phyloP scores from a whole-genome alignment of 371 early-diverging fungal species.

The Syncephalastrum sp. region DNA sequence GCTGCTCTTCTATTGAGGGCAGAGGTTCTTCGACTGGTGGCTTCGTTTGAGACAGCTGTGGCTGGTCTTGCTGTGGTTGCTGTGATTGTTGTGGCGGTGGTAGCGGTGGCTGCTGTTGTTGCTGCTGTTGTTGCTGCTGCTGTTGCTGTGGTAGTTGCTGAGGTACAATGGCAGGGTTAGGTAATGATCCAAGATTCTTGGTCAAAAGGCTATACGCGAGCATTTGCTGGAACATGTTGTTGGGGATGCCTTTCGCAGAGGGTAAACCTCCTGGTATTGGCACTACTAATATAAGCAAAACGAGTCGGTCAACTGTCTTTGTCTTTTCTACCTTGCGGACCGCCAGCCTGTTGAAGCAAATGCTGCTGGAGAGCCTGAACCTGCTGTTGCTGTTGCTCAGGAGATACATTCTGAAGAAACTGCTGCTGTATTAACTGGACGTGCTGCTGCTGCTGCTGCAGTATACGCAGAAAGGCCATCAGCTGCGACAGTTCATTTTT shows the following conservation, averaged over 20 bases:
- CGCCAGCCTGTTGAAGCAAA: slow-evolving; percentile 50
- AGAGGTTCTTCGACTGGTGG: slow-evolving; percentile 7
- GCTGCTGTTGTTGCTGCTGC: slow-evolving; percentile 1
- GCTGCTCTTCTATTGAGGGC: slow-evolving; percentile 19
- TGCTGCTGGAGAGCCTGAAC: slow-evolving; percentile 67
- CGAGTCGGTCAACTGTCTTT: slow-evolving; percentile 1
- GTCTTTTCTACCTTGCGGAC: slow-evolving; percentile 1
- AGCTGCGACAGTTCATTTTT: slow-evolving; percentile 68
- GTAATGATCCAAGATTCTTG: slow-evolving; percentile 8
- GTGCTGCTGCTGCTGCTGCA: slow-evolving; percentile 40
- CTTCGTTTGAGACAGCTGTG: neutral
- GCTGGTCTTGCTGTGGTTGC: slow-evolving; percentile 4
- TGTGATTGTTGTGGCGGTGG: neutral
- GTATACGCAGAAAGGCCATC: slow-evolving; percentile 60
- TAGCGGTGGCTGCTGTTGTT: neutral
- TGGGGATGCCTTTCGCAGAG: too few relatives aligned
- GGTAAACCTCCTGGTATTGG: too few relatives aligned
- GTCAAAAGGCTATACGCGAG: slow-evolving; percentile 6
- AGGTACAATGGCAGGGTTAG: neutral
- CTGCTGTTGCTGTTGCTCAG: slow-evolving; percentile 59
- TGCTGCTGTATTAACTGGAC: slow-evolving; percentile 16
- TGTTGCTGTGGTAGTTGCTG: slow-evolving; percentile 8
- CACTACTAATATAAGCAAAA: too few relatives aligned
- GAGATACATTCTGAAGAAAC: slow-evolving; percentile 27
- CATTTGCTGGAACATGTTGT: slow-evolving; percentile 11